A percentile compares a stretch with the other conserved stretches of the same genome.
Evolutionary conservation across 345 rosid genomes (phyloP).

Genomic region (Brassica juncea): DNA sequence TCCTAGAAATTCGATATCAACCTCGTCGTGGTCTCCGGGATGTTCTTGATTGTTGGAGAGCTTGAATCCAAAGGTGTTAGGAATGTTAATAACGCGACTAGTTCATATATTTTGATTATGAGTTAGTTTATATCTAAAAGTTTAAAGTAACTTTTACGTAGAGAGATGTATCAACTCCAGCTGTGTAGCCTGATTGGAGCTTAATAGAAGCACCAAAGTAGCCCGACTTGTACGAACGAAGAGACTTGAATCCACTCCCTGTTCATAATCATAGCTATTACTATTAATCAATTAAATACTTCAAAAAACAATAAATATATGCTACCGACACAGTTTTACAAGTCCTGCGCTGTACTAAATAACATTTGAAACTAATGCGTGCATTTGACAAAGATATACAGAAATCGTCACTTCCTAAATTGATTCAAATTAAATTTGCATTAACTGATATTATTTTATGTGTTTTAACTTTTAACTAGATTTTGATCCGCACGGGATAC

Average conservation of each 20-base stretch:
- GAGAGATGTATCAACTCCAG: conserved; percentile 85
- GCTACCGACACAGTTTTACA: background rate
- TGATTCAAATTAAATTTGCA: background rate
- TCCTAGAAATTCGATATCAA: conserved; percentile 90
- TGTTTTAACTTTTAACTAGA: too few species aligned
- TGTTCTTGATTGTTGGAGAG: conserved; percentile 83
- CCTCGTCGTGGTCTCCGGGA: conserved; percentile 86
- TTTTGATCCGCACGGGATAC: too few species aligned
- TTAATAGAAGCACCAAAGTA: conserved; percentile 83
- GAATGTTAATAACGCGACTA: background rate
- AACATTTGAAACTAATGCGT: background rate
- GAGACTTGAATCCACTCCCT: conserved; percentile 96
- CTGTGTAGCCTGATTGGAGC: conserved; percentile 90
- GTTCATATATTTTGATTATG: background rate
- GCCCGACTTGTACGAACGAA: conserved; percentile 62
- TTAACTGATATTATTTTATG: background rate
- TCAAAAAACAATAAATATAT: background rate
- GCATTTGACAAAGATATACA: background rate
- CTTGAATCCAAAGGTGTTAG: background rate
- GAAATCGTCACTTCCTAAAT: background rate
- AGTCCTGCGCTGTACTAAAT: background rate
- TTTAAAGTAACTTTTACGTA: conserved; percentile 49
- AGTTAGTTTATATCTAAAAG: background rate
- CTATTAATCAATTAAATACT: background rate
- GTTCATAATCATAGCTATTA: conserved; percentile 26